Evolutionary conservation across 805 yeast species (phyloP).

Genomic region (Metschnikowia continentalis): DNA sequence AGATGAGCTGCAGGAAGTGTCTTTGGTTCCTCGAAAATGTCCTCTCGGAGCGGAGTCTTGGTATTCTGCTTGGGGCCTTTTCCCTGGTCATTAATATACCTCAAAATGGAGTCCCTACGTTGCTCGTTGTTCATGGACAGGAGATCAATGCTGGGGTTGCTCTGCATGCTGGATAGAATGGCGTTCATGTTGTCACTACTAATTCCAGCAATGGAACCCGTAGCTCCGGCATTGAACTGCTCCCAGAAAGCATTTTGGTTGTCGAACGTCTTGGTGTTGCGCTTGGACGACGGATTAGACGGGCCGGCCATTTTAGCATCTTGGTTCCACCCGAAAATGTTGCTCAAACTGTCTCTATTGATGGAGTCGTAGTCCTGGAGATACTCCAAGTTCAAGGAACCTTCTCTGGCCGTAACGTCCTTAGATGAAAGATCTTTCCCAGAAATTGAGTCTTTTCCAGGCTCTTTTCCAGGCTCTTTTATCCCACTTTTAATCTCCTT

Average conservation of each 20-base stretch:
- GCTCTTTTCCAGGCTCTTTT: neutral
- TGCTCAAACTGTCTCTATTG: constrained; percentile 29
- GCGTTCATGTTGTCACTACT: constrained; percentile 30
- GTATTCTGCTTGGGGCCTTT: constrained; percentile 10
- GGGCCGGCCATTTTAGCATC: constrained; percentile 6
- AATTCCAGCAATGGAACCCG: constrained; percentile 27
- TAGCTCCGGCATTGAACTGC: constrained; percentile 18
- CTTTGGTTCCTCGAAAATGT: constrained; percentile 29
- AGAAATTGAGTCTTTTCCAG: neutral
- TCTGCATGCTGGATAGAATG: constrained; percentile 29
- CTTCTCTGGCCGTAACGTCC: neutral
- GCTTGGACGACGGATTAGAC: constrained; percentile 5
- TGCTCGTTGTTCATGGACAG: constrained; percentile 37
- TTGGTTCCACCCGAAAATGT: constrained; percentile 28
- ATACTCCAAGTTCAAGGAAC: constrained; percentile 20
- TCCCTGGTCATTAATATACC: constrained; percentile 33
- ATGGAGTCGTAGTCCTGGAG: constrained; percentile 27
- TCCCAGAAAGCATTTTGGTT: constrained; percentile 24
- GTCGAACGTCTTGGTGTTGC: constrained; percentile 10
- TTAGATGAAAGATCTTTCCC: too few species aligned
- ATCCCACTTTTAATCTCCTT: constrained; percentile 9
- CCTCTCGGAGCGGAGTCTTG: constrained; percentile 31
- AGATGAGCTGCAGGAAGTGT: constrained; percentile 1
- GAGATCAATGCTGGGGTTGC: constrained; percentile 37
- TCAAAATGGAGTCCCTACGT: constrained; percentile 37